phyloP scores from a whole-genome alignment of 352 stramenopile genomes.

The Phytophthora pistaciae region DNA sequence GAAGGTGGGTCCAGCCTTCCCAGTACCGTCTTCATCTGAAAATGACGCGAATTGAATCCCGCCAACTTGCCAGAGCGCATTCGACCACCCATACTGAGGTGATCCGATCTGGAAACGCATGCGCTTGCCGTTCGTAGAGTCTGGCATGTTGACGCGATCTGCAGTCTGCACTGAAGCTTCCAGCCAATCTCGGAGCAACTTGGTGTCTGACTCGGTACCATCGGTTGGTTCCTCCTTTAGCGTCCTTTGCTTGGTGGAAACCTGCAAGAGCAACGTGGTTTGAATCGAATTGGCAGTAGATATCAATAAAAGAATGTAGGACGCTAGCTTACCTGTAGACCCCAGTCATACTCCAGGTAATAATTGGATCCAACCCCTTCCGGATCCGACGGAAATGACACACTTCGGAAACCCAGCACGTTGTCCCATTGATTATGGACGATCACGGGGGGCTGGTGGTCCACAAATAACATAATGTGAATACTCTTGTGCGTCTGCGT shows the following conservation, averaged over 20 bases:
- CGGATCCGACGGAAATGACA: conserved; percentile 52
- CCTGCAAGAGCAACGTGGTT: conserved; percentile 6
- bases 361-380: conserved; percentile 61
- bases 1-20: conserved; percentile 48
- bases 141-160: conserved; percentile 1
- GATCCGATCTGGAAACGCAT: conserved; percentile 78
- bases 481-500: conserved; percentile 56
- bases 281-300: conserved; percentile 4
- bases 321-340: conserved; percentile 32
- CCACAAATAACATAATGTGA: conserved; percentile 74
- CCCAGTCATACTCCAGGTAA: conserved; percentile 86
- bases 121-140: conserved; percentile 19
- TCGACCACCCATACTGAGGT: conserved; percentile 76
- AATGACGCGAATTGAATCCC: conserved; percentile 88
- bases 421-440: conserved; percentile 75
- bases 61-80: conserved; percentile 79
- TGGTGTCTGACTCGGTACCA: conserved; percentile 11
- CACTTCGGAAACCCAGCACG: conserved; percentile 56
- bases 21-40: conserved; percentile 19
- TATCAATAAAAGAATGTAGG: background rate
- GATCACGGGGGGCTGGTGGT: conserved; percentile 69
- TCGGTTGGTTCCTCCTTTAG: conserved; percentile 4
- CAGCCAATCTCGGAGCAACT: conserved; percentile 48
- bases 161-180: conserved; percentile 26
- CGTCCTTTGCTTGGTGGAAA: conserved; percentile 19